Evolutionary conservation across 257 asterid genomes (phyloP).

Genomic region (Plectranthus barbatus): DNA sequence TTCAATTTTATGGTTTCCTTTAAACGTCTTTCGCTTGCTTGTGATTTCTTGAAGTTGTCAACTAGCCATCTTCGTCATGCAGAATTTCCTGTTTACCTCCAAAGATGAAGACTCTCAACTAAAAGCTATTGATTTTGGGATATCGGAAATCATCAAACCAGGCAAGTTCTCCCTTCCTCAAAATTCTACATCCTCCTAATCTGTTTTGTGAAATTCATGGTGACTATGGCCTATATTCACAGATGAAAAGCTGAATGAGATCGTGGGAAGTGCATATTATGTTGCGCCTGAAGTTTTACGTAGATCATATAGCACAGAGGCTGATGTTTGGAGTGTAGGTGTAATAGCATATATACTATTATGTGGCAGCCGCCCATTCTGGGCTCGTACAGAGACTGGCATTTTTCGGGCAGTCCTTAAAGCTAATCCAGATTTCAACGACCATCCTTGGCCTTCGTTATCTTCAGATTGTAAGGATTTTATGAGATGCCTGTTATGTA

Average conservation of each 20-base stretch:
- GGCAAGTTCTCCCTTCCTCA: conserved; percentile 21
- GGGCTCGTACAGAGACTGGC: conserved; percentile 74
- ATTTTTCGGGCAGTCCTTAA: conserved; percentile 48
- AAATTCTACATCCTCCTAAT: not conserved
- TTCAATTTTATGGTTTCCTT: not conserved
- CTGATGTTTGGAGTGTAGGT: conserved; percentile 27
- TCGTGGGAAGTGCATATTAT: conserved; percentile 50
- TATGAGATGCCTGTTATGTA: conserved; percentile 37
- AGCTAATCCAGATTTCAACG: conserved; percentile 52
- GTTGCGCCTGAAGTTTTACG: conserved; percentile 24
- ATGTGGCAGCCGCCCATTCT: conserved; percentile 68
- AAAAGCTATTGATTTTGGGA: conserved; percentile 64
- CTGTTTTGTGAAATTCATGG: not conserved
- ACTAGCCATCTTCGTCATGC: conserved; percentile 5
- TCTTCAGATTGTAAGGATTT: conserved; percentile 53
- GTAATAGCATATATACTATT: conserved; percentile 44
- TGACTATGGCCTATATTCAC: conserved; percentile 16
- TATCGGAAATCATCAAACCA: conserved; percentile 60
- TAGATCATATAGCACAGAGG: conserved; percentile 19
- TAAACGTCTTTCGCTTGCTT: not conserved
- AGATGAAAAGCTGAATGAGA: conserved; percentile 63
- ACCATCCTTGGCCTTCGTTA: conserved; percentile 51
- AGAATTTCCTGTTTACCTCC: conserved; percentile 58
- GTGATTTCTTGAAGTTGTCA: no score
- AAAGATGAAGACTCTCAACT: conserved; percentile 42